Base-by-base conservation (phyloP, 148 eudicot species). In the Silene uniflora region DNA sequence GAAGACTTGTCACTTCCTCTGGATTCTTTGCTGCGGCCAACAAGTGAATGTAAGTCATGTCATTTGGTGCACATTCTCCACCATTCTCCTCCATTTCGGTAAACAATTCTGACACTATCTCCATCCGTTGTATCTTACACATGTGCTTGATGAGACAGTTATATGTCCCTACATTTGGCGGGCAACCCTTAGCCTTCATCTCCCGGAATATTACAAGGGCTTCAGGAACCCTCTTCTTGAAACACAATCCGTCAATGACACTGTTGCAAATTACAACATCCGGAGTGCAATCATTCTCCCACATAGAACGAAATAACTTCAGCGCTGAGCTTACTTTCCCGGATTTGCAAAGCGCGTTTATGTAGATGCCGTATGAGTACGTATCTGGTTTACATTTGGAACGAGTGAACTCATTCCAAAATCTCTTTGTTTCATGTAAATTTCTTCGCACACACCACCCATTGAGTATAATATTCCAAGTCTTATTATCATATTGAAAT, bases 361-460 rank as follows among this genome's bases (percentile, higher is more conserved):
- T 88, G 72, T 86, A 89, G 27, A 80, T 91, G 77, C 90, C 97
- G 67, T 91, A 93, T 0, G 97, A 91, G 61, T 69, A 84, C 69
- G 69, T 82, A 81, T 93, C 90, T 2, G 89, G 97, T 74, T 75
- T 84, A 77, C 83, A 78, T 11, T 72, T 77, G 4, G 94, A 89
- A 3, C 86, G 75, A 35, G 86, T 67, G 7, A 89, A 89, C 66
- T 91, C 92, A 19, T 87, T 91, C 93, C 93, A 93, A 78, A 91
- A 86, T 64, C 98, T 76, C 82, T 91, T 91, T 1, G 89, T 92
- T 71, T 93, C 97, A 0, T 88, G 89, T 67, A 91, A 77, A 74
- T 82, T 89, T 10, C 97, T 91, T 75, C 76, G 29, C 55, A 89
- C 86, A 71, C 97, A 89, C 97, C 98, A 93, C 39, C 98, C 98